Percentiles rank a stretch among this genome's conserved stretches.
Evolutionary conservation across 768 basidiomycete genomes (phyloP).

Genomic region (Daedaleopsis nitida): DNA sequence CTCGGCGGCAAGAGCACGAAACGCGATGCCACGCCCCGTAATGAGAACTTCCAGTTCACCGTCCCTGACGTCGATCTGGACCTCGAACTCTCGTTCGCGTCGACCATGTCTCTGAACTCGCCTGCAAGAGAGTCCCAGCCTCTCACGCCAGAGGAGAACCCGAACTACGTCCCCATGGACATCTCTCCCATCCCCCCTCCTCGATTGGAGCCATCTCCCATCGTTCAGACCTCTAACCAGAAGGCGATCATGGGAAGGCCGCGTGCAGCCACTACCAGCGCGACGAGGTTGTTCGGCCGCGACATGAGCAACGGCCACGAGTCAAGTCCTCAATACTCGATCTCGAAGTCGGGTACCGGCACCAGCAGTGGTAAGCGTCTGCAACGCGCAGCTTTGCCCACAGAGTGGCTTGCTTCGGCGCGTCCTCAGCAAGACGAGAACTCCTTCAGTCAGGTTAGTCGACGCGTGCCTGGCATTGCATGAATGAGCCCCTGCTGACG

Average conservation of each 20-base stretch:
- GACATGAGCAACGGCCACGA: constrained; percentile 64
- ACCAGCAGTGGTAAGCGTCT: constrained; percentile 51
- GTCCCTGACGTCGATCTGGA: constrained; percentile 79
- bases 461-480: background rate
- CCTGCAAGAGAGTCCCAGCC: constrained; percentile 53
- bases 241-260: constrained; percentile 47
- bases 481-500: constrained; percentile 18
- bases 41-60: constrained; percentile 66
- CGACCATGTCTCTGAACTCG: constrained; percentile 78
- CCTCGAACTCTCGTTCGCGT: constrained; percentile 81
- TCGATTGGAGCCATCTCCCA: constrained; percentile 20
- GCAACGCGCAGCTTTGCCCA: constrained; percentile 65
- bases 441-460: constrained; percentile 32
- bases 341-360: constrained; percentile 39
- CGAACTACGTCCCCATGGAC: constrained; percentile 71
- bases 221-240: constrained; percentile 25
- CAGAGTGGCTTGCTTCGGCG: constrained; percentile 52
- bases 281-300: constrained; percentile 68
- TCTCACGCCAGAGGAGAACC: constrained; percentile 47
- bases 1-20: constrained; percentile 54
- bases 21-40: constrained; percentile 38
- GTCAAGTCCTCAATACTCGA: constrained; percentile 19
- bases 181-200: constrained; percentile 65
- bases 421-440: constrained; percentile 32
- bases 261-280: constrained; percentile 61